Conservation (phyloP, 148 eudicot species). For the Selenicereus undatus region DNA sequence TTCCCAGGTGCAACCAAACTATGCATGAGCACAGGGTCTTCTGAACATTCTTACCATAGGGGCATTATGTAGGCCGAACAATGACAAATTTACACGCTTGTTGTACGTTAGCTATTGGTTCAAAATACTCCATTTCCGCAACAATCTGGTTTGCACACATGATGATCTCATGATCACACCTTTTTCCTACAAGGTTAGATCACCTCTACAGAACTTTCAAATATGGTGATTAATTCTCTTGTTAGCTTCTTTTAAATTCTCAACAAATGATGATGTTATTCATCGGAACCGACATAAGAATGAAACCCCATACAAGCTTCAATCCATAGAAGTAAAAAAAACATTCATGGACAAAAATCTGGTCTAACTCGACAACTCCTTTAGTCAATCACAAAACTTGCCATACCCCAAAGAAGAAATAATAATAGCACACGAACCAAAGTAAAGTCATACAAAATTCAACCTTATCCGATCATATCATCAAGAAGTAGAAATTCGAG, state of each 20-base stretch:
- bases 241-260: too few species aligned
- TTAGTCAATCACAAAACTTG: not conserved
- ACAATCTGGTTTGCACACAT: not conserved
- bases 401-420: not conserved
- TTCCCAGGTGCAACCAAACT: not conserved
- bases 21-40: not conserved
- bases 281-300: not conserved
- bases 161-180: not conserved
- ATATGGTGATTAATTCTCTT: not conserved
- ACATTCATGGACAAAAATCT: not conserved
- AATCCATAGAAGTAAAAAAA: not conserved
- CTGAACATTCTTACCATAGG: too few species aligned
- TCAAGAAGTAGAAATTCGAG: not conserved
- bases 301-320: not conserved
- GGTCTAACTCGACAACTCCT: not conserved
- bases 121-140: not conserved
- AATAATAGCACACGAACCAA: not conserved
- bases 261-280: not conserved
- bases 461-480: not conserved
- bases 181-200: not conserved
- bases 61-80: not conserved
- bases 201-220: not conserved
- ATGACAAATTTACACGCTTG: not conserved
- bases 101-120: not conserved
- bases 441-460: not conserved